Evolutionary conservation across 805 yeast species (phyloP).

Genomic region (Tetrapisispora arboricola): DNA sequence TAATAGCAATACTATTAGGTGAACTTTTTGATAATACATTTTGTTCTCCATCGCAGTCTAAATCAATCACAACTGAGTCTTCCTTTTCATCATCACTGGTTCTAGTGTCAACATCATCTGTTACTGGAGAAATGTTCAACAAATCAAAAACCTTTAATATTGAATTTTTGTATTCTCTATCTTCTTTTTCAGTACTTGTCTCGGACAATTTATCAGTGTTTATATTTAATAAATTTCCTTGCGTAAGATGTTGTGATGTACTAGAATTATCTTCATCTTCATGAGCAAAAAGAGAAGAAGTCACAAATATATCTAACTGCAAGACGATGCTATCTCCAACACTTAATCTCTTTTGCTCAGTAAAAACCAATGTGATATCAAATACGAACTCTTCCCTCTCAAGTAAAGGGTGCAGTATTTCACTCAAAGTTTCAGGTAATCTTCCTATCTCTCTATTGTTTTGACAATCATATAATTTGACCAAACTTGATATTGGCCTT

Average conservation of each 20-base stretch:
- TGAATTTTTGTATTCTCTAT: constrained; percentile 46
- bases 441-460: constrained; percentile 59
- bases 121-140: constrained; percentile 26
- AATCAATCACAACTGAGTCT: constrained; percentile 16
- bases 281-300: constrained; percentile 25
- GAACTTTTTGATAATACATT: neutral
- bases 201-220: constrained; percentile 30
- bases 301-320: constrained; percentile 57
- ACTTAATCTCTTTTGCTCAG: constrained; percentile 43
- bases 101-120: constrained; percentile 10
- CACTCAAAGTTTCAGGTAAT: constrained; percentile 58
- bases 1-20: no score
- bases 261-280: constrained; percentile 6
- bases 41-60: neutral
- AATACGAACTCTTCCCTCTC: constrained; percentile 46
- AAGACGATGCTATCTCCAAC: constrained; percentile 70
- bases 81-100: constrained; percentile 8
- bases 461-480: constrained; percentile 25
- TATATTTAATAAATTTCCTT: constrained; percentile 10
- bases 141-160: constrained; percentile 45
- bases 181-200: constrained; percentile 40
- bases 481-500: constrained; percentile 23
- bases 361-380: constrained; percentile 47
- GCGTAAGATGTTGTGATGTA: constrained; percentile 7
- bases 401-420: constrained; percentile 50